Conservation (phyloP, 768 basidiomycete genomes). For the Mycena capillaripes region DNA sequence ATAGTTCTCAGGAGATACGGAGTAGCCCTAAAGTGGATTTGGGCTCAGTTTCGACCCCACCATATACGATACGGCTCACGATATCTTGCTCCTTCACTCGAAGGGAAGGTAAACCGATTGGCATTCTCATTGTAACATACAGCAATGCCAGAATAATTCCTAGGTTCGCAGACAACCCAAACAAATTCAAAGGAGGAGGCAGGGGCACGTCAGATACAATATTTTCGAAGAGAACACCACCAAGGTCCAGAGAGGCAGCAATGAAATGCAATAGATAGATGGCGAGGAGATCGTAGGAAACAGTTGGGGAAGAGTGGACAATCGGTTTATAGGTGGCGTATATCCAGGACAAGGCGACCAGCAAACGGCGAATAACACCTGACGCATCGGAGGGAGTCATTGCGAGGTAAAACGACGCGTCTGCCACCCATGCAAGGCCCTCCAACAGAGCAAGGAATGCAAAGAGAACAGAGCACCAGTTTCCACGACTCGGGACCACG, state of each 20-base stretch:
- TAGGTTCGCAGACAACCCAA: constrained; percentile 6
- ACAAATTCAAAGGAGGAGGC: neutral
- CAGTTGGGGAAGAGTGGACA: constrained; percentile 28
- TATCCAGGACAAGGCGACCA: constrained; percentile 40
- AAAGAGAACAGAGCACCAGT: constrained; percentile 36
- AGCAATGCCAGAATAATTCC: constrained; percentile 2
- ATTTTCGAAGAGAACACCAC: constrained; percentile 22
- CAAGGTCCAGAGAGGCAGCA: constrained; percentile 32
- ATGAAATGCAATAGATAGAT: constrained; percentile 37
- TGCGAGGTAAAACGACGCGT: constrained; percentile 30
- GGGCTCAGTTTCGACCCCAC: neutral
- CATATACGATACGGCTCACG: constrained; percentile 55
- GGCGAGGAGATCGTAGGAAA: constrained; percentile 39
- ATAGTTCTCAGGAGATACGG: constrained; percentile 81
- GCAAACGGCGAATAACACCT: constrained; percentile 18
- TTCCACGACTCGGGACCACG: neutral
- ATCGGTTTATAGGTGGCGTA: constrained; percentile 37
- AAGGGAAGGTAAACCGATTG: constrained; percentile 46
- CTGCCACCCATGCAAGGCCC: constrained; percentile 33
- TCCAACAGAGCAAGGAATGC: constrained; percentile 34
- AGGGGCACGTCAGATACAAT: neutral
- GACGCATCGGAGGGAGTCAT: neutral
- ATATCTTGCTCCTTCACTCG: constrained; percentile 68
- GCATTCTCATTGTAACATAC: constrained; percentile 21
- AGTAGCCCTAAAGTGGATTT: constrained; percentile 56